A percentile compares a stretch with the other conserved stretches of the same genome.
phyloP scores from a whole-genome alignment of 192 early-diverging fungal species.

The Lunasporangiospora selenospora region DNA sequence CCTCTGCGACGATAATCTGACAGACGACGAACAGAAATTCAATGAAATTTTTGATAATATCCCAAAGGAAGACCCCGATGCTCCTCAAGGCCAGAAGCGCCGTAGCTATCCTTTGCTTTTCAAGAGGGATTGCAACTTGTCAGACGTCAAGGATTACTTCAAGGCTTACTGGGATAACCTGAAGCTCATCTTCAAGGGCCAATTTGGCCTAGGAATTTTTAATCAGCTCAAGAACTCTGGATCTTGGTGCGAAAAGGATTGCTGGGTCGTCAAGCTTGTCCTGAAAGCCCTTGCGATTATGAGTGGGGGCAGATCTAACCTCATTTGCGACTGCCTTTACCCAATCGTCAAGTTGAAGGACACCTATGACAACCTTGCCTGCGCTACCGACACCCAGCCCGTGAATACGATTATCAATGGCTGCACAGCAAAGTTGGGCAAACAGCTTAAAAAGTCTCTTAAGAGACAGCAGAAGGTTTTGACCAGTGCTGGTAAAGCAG shows the following conservation, averaged over 20 bases:
- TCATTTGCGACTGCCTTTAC: constrained; percentile 6
- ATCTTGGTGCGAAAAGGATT: constrained; percentile 10
- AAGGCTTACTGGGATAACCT: constrained; percentile 4
- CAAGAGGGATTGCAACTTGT: background rate
- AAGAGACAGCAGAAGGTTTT: too few relatives aligned
- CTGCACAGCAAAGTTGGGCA: background rate
- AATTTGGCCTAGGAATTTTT: constrained; percentile 12
- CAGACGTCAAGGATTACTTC: constrained; percentile 8
- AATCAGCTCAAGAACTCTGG: constrained; percentile 16
- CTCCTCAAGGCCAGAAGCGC: too few relatives aligned
- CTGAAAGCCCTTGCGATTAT: background rate
- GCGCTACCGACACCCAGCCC: background rate
- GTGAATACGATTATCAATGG: background rate
- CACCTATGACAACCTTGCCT: background rate
- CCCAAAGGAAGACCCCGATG: background rate
- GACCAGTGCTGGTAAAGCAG: too few relatives aligned
- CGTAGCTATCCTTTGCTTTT: background rate
- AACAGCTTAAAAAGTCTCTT: constrained; percentile 5
- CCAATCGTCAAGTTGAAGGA: constrained; percentile 4
- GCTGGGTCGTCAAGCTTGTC: constrained; percentile 7
- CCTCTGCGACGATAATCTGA: background rate
- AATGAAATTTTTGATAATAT: background rate
- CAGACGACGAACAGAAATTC: background rate
- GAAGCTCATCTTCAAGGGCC: background rate
- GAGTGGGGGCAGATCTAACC: background rate